Base-by-base conservation (phyloP, 106 monocot species). In the Ottelia alismoides region DNA sequence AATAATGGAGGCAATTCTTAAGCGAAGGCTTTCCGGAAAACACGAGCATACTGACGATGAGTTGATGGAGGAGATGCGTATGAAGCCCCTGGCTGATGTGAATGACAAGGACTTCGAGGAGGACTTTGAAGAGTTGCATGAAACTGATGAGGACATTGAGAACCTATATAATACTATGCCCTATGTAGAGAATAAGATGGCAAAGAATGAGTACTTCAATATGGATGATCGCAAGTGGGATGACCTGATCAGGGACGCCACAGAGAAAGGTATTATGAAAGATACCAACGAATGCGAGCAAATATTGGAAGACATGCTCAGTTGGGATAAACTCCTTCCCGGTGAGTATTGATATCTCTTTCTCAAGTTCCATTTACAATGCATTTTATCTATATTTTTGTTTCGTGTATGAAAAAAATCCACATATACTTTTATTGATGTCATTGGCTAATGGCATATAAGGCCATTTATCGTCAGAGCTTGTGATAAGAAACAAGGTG, bases 291-390 rank as follows among this genome's bases (percentile, higher is more conserved):
- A 89, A 51, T 85, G 89, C 49, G 96, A 96, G 69, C 69, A 63
- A 2, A 89, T 89, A 51, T 74, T 96, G 3, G 96, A 96, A 72
- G 85, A 96, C 55, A 96, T 96, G 96, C 85, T 96, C 51, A 81
- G 67, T 62, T 96, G 71, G 67, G 88, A 88, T 63, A 96, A 88
- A 60, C 71, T 96, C 24, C 69, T 96, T 5, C 94, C 94, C 40
- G 94, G 94, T 96, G 61, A 47, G 58, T n/a, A n/a, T n/a, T n/a
- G n/a, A n/a, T n/a, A n/a, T n/a, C n/a, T n/a, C n/a, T n/a, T n/a
- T n/a, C n/a, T n/a, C n/a, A n/a, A n/a, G n/a, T n/a, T n/a, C n/a
- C n/a, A n/a, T n/a, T n/a, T n/a, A n/a, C n/a, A n/a, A n/a, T n/a
- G n/a, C n/a, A n/a, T n/a, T n/a, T n/a, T n/a, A n/a, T n/a, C n/a